Base-by-base conservation (phyloP, 768 basidiomycete genomes). In the Candolleomyces eurysporus region DNA sequence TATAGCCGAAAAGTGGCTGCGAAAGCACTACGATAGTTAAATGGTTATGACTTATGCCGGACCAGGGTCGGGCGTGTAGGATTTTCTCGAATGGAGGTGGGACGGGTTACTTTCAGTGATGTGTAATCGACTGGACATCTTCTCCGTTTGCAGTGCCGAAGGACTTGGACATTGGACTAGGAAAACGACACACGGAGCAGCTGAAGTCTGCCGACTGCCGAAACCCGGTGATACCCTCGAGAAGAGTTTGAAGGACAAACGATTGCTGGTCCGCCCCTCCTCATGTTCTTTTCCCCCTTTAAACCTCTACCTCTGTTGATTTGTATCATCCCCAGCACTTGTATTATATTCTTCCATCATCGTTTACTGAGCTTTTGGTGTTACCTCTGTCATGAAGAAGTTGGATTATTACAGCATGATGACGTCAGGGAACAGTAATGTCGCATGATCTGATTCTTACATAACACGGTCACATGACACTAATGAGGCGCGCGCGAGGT, bases 1-100 rank as follows among this genome's bases (percentile, higher is more conserved):
- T 10, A 79, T 80, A 19, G 93, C 94, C 6, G 85, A 89, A 70
- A 73, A 69, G 49, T 91, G 87, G 83, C 73, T 97, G 68, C 82
- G 79, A 73, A 72, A 82, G 22, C 78, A 73, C 68, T 81, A 77
- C 65, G 26, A 26, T 13, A 52, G 51, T 22, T 52, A 32, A 52
- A 32, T 30, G 22, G 6, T 30, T 8, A 4, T 30, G 17, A 30
- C 32, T 30, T 52, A 16, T n/a, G 32, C 30, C 32, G 51, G 30
- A 52, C 21, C 51, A 32, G 21, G 51, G 51, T 52, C 22, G 51
- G 22, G 11, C 22, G 14, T 32, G 51, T 9, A 49, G 16, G 31
- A 52, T 32, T 14, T 52, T 32, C 21, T 43, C 42, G 42, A n/a
- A 13, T n/a, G 26, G 26, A 26, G 26, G 26, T 26, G 26, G 26